A percentile compares a stretch with the other conserved stretches of the same genome.
phyloP scores from a whole-genome alignment of 495 filamentous ascomycete species.

The Podospora anserina region DNA sequence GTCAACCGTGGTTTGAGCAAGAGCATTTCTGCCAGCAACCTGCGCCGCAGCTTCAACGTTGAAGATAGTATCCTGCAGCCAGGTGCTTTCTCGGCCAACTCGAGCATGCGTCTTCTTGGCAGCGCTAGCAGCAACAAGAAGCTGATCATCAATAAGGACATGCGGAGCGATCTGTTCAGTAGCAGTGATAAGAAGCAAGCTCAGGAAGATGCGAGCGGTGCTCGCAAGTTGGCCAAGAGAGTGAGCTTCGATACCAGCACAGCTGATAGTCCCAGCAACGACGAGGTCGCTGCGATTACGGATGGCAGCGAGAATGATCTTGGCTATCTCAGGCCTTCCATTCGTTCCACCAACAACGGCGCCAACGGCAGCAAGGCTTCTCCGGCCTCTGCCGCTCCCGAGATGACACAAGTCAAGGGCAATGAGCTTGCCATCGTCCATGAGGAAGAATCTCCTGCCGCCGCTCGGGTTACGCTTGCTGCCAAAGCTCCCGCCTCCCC shows the following conservation, averaged over 20 bases:
- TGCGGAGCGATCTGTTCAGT: slow-evolving; percentile 75
- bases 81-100: slow-evolving; percentile 74
- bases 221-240: slow-evolving; percentile 69
- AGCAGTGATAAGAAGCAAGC: slow-evolving; percentile 45
- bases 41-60: slow-evolving; percentile 55
- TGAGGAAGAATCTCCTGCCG: slow-evolving; percentile 56
- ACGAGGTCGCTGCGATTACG: slow-evolving; percentile 5
- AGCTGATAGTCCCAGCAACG: slow-evolving; percentile 39
- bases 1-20: slow-evolving; percentile 54
- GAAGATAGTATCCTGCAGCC: slow-evolving; percentile 82
- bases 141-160: slow-evolving; percentile 80
- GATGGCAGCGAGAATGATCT: slow-evolving; percentile 56
- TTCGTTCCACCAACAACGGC: slow-evolving; percentile 41
- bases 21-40: slow-evolving; percentile 61
- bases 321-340: slow-evolving; percentile 60
- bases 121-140: slow-evolving; percentile 73
- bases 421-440: slow-evolving; percentile 77
- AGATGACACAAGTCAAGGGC: slow-evolving; percentile 70
- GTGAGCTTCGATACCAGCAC: slow-evolving; percentile 81
- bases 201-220: slow-evolving; percentile 43
- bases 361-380: slow-evolving; percentile 49
- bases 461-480: slow-evolving; percentile 27
- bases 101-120: slow-evolving; percentile 54
- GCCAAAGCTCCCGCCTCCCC: slow-evolving; percentile 43
- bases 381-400: slow-evolving; percentile 46